Evolutionary conservation across 352 stramenopile genomes (phyloP).

Genomic region (Phytophthora niederhauseri): DNA sequence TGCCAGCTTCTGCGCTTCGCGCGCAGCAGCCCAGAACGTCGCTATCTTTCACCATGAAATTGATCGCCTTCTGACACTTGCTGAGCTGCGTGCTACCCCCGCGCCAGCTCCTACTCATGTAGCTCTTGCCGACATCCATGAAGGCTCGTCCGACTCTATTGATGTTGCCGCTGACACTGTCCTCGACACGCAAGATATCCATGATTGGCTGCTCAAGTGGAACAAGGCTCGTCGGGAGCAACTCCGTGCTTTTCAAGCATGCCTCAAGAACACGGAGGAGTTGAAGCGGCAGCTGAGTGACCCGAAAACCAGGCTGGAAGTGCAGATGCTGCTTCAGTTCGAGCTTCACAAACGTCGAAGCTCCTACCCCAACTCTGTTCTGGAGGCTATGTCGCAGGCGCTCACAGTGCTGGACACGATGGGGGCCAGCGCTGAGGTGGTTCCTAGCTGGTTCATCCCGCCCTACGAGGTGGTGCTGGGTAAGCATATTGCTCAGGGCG

Average conservation of each 20-base stretch:
- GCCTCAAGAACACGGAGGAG: slow-evolving; percentile 14
- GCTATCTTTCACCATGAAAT: slow-evolving; percentile 35
- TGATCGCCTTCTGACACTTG: slow-evolving; percentile 27
- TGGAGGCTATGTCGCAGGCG: slow-evolving; percentile 22
- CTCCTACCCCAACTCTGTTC: slow-evolving; percentile 30
- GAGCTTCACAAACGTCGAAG: slow-evolving; percentile 31
- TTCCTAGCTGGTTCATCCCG: slow-evolving; percentile 41
- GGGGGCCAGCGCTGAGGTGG: slow-evolving; percentile 6
- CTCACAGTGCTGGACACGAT: slow-evolving; percentile 17
- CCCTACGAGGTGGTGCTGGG: slow-evolving; percentile 33
- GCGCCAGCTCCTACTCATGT: slow-evolving; percentile 11
- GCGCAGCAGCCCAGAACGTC: slow-evolving; percentile 24
- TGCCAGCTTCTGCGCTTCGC: slow-evolving; percentile 28
- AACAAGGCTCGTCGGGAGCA: slow-evolving; percentile 28
- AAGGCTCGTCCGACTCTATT: slow-evolving; percentile 20
- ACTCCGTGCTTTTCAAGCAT: slow-evolving; percentile 28
- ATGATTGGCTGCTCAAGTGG: slow-evolving; percentile 29
- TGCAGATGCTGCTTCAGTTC: slow-evolving; percentile 36
- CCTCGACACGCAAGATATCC: slow-evolving; percentile 9
- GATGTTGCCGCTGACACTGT: neutral
- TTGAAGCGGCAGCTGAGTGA: slow-evolving; percentile 22
- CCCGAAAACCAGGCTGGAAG: slow-evolving; percentile 19
- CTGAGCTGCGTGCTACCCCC: slow-evolving; percentile 13
- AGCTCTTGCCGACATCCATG: slow-evolving; percentile 23
- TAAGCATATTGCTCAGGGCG: slow-evolving; percentile 19